Evolutionary conservation across 306 rosid species (phyloP).

Genomic region (Mimosa pudica): DNA sequence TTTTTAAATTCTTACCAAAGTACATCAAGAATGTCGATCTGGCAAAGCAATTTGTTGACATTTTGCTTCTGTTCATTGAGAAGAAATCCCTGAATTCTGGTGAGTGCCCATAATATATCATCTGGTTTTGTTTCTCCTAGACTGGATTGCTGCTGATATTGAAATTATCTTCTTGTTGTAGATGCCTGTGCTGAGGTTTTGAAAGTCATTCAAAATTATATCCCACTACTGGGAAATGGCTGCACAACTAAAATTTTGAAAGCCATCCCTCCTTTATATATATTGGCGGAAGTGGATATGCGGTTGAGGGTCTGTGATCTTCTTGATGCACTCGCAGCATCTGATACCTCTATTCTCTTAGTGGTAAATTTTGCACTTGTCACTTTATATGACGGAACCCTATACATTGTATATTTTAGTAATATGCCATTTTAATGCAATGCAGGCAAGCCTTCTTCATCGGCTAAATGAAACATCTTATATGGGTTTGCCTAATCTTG

Average conservation of each 20-base stretch:
- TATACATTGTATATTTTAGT: constrained; percentile 14
- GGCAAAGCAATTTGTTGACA: constrained; percentile 67
- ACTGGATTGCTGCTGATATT: constrained; percentile 25
- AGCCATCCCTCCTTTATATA: constrained; percentile 66
- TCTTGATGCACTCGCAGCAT: constrained; percentile 67
- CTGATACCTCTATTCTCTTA: constrained; percentile 56
- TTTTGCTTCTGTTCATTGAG: constrained; percentile 63
- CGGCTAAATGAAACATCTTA: constrained; percentile 77
- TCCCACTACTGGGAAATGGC: constrained; percentile 62
- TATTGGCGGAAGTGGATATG: constrained; percentile 64
- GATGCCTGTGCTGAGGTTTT: constrained; percentile 63
- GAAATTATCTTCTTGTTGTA: constrained; percentile 45
- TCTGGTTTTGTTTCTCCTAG: constrained; percentile 8
- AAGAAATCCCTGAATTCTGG: constrained; percentile 65
- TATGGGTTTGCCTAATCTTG: constrained; percentile 78
- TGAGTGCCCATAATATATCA: constrained; percentile 35
- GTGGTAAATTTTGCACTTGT: constrained; percentile 57
- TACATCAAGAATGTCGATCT: constrained; percentile 57
- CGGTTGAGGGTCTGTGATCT: constrained; percentile 73
- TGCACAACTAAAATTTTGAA: constrained; percentile 59
- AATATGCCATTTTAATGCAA: constrained; percentile 30
- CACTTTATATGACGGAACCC: constrained; percentile 20
- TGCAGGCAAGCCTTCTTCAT: constrained; percentile 75
- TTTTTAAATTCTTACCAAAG: constrained; percentile 70
- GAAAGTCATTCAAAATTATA: constrained; percentile 59